phyloP scores from a whole-genome alignment of 2,329 filamentous ascomycete species.

The Cladosporium sp. region DNA sequence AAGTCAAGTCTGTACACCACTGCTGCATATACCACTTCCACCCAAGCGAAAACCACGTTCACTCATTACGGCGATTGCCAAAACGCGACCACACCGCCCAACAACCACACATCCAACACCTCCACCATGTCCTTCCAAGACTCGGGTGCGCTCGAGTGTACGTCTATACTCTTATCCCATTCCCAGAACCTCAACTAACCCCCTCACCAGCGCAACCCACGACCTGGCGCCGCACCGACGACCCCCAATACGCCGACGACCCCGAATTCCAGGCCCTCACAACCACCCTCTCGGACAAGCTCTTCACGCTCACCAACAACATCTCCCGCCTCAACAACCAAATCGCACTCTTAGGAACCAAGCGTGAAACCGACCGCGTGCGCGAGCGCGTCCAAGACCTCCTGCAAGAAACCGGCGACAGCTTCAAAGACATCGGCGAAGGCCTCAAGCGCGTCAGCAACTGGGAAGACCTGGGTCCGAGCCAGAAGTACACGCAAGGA shows the following conservation, averaged over 20 bases:
- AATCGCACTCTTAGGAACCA: slow-evolving; percentile 79
- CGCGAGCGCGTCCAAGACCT: slow-evolving; percentile 85
- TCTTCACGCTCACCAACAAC: slow-evolving; percentile 84
- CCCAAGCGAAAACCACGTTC: not conserved
- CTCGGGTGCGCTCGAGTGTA: slow-evolving; percentile 20
- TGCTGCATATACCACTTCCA: not conserved
- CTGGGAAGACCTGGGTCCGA: slow-evolving; percentile 68
- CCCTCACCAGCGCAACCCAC: slow-evolving; percentile 56
- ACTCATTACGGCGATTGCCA: not conserved
- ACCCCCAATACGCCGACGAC: slow-evolving; percentile 78
- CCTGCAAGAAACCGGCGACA: slow-evolving; percentile 76
- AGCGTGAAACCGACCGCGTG: slow-evolving; percentile 83
- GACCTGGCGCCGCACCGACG: slow-evolving; percentile 62
- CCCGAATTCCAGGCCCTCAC: slow-evolving; percentile 85
- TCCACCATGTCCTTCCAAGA: slow-evolving; percentile 22
- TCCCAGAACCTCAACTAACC: slow-evolving; percentile 1
- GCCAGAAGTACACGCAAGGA: slow-evolving; percentile 93
- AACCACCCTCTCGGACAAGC: slow-evolving; percentile 75
- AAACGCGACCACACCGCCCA: not conserved
- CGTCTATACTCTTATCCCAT: not conserved
- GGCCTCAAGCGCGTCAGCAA: slow-evolving; percentile 86
- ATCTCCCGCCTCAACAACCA: slow-evolving; percentile 81
- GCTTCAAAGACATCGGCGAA: slow-evolving; percentile 89
- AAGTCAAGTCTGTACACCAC: too few relatives aligned
- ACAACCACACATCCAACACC: not conserved